Conservation (phyloP, 2,329 filamentous ascomycete species). For the Xylaria sp. region DNA sequence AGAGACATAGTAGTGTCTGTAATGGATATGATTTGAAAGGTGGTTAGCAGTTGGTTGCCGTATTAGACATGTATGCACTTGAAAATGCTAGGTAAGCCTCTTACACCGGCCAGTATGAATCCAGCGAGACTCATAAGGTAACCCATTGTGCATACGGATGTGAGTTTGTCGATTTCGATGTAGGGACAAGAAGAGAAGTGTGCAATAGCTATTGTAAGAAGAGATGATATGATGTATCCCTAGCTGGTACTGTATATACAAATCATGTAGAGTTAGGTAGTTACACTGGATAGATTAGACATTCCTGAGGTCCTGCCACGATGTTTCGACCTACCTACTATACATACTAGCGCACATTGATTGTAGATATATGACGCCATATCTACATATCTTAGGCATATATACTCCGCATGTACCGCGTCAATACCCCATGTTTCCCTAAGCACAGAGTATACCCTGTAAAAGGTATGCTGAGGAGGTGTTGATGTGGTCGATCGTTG, state of each 20-base stretch:
- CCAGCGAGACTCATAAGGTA: constrained; percentile 5
- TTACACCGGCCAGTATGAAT: constrained; percentile 3
- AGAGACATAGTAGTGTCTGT: constrained; percentile 3
- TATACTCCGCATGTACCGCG: too few relatives aligned
- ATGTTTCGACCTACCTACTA: too few relatives aligned
- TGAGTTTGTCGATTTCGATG: background rate
- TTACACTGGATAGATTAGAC: too few relatives aligned
- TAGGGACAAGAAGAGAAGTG: background rate
- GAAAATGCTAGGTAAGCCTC: background rate
- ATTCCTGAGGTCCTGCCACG: too few relatives aligned
- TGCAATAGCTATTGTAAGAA: background rate
- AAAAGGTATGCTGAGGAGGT: too few relatives aligned
- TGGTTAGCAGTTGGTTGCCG: background rate
- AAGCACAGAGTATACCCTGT: too few relatives aligned
- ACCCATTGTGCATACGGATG: background rate
- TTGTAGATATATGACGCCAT: too few relatives aligned
- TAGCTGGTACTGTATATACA: background rate
- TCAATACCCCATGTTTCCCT: too few relatives aligned
- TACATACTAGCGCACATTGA: too few relatives aligned
- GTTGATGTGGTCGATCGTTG: too few relatives aligned
- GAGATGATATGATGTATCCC: background rate
- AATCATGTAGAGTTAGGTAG: too few relatives aligned
- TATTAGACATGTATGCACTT: background rate
- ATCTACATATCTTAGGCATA: too few relatives aligned
- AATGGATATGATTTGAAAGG: background rate